A percentile compares a stretch with the other conserved stretches of the same genome.
Evolutionary conservation across 345 rosid genomes (phyloP).

Genomic region (Heritiera fomes): DNA sequence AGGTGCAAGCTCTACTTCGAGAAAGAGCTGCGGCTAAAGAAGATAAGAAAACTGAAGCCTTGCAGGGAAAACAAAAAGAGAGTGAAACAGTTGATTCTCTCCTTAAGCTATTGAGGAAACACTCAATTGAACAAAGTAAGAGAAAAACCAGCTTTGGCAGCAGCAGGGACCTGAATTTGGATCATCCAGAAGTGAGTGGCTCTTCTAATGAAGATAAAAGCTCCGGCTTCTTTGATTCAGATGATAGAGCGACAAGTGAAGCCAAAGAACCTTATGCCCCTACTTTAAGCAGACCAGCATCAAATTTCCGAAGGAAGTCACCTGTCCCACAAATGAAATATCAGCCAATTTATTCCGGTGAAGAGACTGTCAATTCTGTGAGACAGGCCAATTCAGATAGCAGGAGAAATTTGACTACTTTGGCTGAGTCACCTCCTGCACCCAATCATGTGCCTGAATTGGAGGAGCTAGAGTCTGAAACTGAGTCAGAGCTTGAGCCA

Average conservation of each 20-base stretch:
- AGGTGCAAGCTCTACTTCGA: constrained; percentile 87
- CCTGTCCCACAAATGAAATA: constrained; percentile 62
- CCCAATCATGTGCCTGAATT: constrained; percentile 35
- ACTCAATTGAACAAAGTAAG: constrained; percentile 67
- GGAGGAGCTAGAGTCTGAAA: constrained; percentile 15
- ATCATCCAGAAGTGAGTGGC: constrained; percentile 33
- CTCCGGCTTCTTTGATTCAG: constrained; percentile 32
- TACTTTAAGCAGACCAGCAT: constrained; percentile 63
- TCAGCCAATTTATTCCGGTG: constrained; percentile 48
- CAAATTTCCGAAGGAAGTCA: constrained; percentile 74
- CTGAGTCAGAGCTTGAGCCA: constrained; percentile 6
- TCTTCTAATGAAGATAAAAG: constrained; percentile 41
- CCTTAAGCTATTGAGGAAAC: constrained; percentile 78
- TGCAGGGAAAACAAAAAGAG: constrained; percentile 58
- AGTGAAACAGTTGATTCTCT: constrained; percentile 80
- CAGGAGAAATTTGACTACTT: constrained; percentile 37
- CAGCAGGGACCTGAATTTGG: constrained; percentile 35
- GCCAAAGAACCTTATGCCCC: constrained; percentile 39
- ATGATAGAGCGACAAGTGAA: constrained; percentile 22
- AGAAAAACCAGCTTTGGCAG: constrained; percentile 36
- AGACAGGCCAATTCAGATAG: constrained; percentile 34
- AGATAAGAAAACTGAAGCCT: constrained; percentile 55
- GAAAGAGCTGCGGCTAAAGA: constrained; percentile 73
- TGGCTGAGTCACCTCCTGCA: constrained; percentile 33
- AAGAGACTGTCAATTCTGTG: constrained; percentile 39